Base-by-base conservation (phyloP, 306 rosid genomes). In the Prunus padus region DNA sequence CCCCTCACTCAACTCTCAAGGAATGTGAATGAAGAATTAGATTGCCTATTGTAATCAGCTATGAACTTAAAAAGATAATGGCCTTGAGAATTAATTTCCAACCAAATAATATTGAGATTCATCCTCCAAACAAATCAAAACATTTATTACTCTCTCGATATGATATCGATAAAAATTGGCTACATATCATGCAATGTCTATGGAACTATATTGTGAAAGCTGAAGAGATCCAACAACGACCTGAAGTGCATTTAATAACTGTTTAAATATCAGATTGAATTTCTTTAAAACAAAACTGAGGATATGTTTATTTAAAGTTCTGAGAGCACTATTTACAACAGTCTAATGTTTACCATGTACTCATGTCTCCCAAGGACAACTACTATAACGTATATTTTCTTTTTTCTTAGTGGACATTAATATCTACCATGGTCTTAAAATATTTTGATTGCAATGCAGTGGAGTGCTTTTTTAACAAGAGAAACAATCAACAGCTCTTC, bases 381-480 rank as follows among this genome's bases (percentile, higher is more conserved):
- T 19, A 4, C 11, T 1, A 4, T 31, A 19, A 30, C 56, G 23
- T 11, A 15, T 20, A 31, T 69, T 30, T 22, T 25, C 44, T 62
- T 23, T 52, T 61, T 49, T 40, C 11, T 9, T 25, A 44, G 62
- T 40, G 26, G 26, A 69, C 22, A 20, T 42, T 50, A 56, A 79
- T 70, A 77, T 51, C 26, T 25, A 19, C 11, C 37, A 26, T 61
- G 56, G 3, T 54, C 19, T 25, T 73, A 61, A 70, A 81, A 69
- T 26, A 26, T 67, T 67, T 68, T 75, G 73, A 47, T 70, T 79
- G 67, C 80, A 72, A 73, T 84, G 82, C 84, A 90, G 91, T 86
- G 74, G 88, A 80, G 69, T 60, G 57, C 26, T 83, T 83, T 68
- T 90, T 90, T 44, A 90, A 88, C 78, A 65, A 3, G 83, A 79